A percentile compares a stretch with the other conserved stretches of the same genome.
These are phyloP conservation scores for Moesziomyces antarcticus DNA, from an alignment of 1,284 basidiomycete genomes.

Conservation along the genomic window DNA sequence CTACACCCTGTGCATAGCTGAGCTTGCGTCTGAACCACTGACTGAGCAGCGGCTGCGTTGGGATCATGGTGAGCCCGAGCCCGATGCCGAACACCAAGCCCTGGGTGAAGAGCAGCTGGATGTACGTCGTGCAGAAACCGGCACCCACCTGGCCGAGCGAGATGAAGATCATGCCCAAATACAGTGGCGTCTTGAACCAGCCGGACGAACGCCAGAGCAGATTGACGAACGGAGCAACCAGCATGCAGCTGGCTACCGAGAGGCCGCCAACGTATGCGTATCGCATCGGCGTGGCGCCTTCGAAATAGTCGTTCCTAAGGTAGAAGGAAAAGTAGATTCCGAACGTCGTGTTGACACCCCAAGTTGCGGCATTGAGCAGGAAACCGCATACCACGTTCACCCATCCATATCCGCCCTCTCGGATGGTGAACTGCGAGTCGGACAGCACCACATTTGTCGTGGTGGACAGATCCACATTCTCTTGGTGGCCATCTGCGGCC, in stretches of 20 bases:
- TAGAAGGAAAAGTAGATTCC: slow-evolving; percentile 70
- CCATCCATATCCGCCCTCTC: slow-evolving; percentile 70
- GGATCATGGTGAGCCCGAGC: slow-evolving; percentile 53
- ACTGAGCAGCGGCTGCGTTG: slow-evolving; percentile 39
- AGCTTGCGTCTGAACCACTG: slow-evolving; percentile 41
- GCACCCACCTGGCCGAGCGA: slow-evolving; percentile 42
- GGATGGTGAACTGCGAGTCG: slow-evolving; percentile 51
- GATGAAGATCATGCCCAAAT: slow-evolving; percentile 61
- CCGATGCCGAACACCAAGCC: slow-evolving; percentile 55
- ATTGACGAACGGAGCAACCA: slow-evolving; percentile 69
- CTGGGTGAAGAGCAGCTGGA: slow-evolving; percentile 54
- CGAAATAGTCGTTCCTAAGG: slow-evolving; percentile 68
- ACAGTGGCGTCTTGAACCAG: slow-evolving; percentile 67
- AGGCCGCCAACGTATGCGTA: slow-evolving; percentile 70
- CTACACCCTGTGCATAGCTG: slow-evolving; percentile 30
- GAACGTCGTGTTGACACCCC: slow-evolving; percentile 70
- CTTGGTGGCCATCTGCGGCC: neutral
- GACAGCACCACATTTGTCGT: slow-evolving; percentile 32
- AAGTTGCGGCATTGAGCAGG: slow-evolving; percentile 63
- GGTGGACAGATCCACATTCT: slow-evolving; percentile 24
- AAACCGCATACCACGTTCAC: slow-evolving; percentile 68
- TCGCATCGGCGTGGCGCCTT: slow-evolving; percentile 66
- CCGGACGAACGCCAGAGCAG: slow-evolving; percentile 58
- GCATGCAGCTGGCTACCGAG: slow-evolving; percentile 65
- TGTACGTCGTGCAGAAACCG: slow-evolving; percentile 42